phyloP scores from a whole-genome alignment of 257 asterid genomes.

The Fraxinus anomala region DNA sequence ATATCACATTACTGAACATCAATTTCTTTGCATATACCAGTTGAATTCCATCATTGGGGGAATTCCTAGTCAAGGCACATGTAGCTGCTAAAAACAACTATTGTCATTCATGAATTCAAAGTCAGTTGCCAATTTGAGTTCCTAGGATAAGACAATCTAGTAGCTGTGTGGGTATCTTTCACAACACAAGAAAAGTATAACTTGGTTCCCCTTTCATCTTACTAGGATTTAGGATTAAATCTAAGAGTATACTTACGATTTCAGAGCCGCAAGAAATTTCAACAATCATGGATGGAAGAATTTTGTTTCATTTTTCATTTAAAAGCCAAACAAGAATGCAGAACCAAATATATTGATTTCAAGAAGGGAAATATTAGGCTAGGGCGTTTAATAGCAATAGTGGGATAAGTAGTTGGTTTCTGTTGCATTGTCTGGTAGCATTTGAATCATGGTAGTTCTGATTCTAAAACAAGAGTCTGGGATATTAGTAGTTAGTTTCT shows the following conservation, averaged over 20 bases:
- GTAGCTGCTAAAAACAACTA: neutral
- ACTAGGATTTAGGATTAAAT: neutral
- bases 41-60: too few species aligned
- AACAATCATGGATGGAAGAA: neutral
- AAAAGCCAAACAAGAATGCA: neutral
- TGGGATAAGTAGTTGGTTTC: neutral
- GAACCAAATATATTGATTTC: neutral
- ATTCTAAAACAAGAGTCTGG: too few species aligned
- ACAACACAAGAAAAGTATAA: neutral
- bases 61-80: neutral
- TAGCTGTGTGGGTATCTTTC: neutral
- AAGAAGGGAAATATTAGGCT: neutral
- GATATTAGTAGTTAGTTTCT: neutral
- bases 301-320: neutral
- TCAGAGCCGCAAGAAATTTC: neutral
- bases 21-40: too few species aligned
- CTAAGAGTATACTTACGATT: neutral
- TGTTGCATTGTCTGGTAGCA: too few species aligned
- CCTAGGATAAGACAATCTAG: neutral
- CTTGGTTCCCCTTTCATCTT: neutral
- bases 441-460: too few species aligned
- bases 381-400: neutral
- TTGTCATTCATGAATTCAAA: conserved; percentile 7
- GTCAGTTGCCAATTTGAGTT: neutral
- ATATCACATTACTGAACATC: too few species aligned